A percentile compares a stretch with the other conserved stretches of the same genome.
These are phyloP conservation scores for Torrubiellomyces zombiae DNA, from an alignment of 2,329 filamentous ascomycete genomes.

Conservation along the genomic window DNA sequence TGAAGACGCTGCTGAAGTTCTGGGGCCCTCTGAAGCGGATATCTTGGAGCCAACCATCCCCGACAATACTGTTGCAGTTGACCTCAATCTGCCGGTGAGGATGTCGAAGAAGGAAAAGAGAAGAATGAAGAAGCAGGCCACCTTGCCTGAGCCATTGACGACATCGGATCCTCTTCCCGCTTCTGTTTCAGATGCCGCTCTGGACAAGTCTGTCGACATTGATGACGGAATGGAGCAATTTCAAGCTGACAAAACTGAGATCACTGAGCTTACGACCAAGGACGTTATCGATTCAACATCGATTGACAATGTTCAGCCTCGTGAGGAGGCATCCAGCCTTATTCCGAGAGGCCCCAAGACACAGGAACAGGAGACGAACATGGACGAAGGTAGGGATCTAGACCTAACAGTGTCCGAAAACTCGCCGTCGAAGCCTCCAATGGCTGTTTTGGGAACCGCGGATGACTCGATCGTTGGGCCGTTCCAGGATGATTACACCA, in stretches of 20 bases:
- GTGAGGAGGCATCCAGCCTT: too few relatives aligned
- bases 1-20: background rate
- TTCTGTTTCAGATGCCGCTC: background rate
- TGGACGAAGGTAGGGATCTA: too few relatives aligned
- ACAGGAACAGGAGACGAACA: too few relatives aligned
- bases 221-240: background rate
- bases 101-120: slow-evolving; percentile 19
- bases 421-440: too few relatives aligned
- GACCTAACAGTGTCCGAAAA: too few relatives aligned
- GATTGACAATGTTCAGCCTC: background rate
- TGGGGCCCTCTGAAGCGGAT: background rate
- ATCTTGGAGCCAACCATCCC: background rate
- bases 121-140: slow-evolving; percentile 15
- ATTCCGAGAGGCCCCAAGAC: too few relatives aligned
- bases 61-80: slow-evolving; percentile 3
- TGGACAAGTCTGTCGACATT: background rate
- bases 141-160: slow-evolving; percentile 7
- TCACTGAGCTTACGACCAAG: slow-evolving; percentile 4
- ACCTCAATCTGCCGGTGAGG: slow-evolving; percentile 8
- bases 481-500: too few relatives aligned
- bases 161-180: slow-evolving; percentile 4
- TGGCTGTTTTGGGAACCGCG: too few relatives aligned
- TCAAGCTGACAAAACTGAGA: slow-evolving; percentile 1
- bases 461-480: too few relatives aligned
- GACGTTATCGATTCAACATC: background rate